Evolutionary conservation across 2,329 filamentous ascomycete species (phyloP), one percentile per base, ranked within the genome.

Genomic region (Aspergillus sp.): DNA sequence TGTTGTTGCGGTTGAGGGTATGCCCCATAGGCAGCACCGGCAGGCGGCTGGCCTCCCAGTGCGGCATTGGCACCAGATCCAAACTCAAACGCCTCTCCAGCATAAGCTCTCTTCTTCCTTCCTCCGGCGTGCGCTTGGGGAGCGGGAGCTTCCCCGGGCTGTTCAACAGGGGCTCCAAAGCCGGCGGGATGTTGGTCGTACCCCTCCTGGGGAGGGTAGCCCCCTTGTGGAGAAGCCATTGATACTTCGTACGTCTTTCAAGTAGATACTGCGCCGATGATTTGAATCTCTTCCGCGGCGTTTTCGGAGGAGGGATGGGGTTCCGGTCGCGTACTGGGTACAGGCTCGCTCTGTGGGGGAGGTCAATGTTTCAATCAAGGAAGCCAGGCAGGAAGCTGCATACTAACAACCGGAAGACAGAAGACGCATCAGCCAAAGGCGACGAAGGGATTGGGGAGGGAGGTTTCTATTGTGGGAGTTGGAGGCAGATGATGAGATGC

Each of bases 81-180:
- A 68, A 98, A 95, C 58, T 96, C 93, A 76, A 96, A 99, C 45
- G 93, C 93, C 75, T 96, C 90, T 56, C 91, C 91, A 54, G 95
- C 95, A 80, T 98, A 98, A 56, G 90, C 89, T 81, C 92, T 85
- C 84, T 96, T 96, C 85, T 96, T 97, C 81, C 68, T 73, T 43
- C 73, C 74, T 56, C 68, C 75, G 56, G 76, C 66, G 43, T 74
- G 70, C 43, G 61, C 66, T 38, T 72, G 71, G 48, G 65, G 63
- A 54, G 72, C 62, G 42, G 67, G 62, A 49, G 63, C 68, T 51
- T 60, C 67, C 42, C 67, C 62, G 41, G 71, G 70, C 61, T 71
- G 64, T 53, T 67, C 68, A 47, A 70, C 70, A 63, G 73, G 76
- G 69, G 76, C 73, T 58, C 75, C 71, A 61, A 74, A 74, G 44